phyloP scores from a whole-genome alignment of 768 basidiomycete species.

The Podaxis sp. region DNA sequence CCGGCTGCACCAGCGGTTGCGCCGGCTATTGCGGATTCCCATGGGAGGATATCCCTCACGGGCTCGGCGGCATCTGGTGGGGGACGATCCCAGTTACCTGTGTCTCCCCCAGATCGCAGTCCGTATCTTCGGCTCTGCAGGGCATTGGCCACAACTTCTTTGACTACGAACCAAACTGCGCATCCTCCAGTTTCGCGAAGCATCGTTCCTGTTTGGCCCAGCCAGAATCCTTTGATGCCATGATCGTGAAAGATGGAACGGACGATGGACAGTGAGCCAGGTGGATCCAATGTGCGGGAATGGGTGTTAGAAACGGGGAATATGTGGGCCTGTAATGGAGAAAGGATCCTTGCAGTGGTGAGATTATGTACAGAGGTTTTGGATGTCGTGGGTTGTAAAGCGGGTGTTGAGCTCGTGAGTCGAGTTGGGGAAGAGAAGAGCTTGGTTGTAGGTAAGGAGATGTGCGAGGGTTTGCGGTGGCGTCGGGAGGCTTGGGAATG shows the following conservation, averaged over 20 bases:
- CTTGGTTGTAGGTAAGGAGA: conserved; percentile 29
- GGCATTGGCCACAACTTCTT: conserved; percentile 67
- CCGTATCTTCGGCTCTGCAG: conserved; percentile 51
- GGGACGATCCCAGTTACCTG: background rate
- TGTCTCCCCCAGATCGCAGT: conserved; percentile 7
- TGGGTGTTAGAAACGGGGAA: conserved; percentile 16
- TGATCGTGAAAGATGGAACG: conserved; percentile 47
- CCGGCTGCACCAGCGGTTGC: conserved; percentile 78
- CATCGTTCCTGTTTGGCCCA: conserved; percentile 83
- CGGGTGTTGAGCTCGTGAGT: background rate
- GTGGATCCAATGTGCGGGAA: conserved; percentile 34
- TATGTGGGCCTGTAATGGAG: conserved; percentile 12
- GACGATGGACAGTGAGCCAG: conserved; percentile 70
- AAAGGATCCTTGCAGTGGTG: background rate
- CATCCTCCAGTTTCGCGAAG: conserved; percentile 86
- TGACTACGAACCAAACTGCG: conserved; percentile 85
- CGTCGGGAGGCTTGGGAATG: conserved; percentile 7
- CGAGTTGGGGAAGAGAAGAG: background rate
- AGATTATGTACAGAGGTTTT: background rate
- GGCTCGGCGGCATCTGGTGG: background rate
- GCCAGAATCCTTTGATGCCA: conserved; percentile 76
- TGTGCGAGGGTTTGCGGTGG: conserved; percentile 74
- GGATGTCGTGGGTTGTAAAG: background rate
- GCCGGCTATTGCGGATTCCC: conserved; percentile 79
- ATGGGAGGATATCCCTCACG: conserved; percentile 42